Percentiles rank a stretch among this genome's conserved stretches.
Conservation (phyloP, 2,329 filamentous ascomycete genomes). For the Fusarium odoratissimum region DNA sequence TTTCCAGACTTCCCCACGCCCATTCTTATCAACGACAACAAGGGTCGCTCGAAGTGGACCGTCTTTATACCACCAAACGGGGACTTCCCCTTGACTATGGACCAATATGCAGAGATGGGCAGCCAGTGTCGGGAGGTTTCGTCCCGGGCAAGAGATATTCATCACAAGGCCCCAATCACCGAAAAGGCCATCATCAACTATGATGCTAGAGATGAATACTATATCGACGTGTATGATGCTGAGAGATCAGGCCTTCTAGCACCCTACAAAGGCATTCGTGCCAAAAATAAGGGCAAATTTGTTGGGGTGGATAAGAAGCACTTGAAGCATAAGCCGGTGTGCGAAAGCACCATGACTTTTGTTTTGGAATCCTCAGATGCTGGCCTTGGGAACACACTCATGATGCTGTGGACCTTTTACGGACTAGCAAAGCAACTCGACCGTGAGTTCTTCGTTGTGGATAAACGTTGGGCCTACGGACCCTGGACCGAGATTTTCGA, state of each 20-base stretch:
- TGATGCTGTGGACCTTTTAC: constrained; percentile 87
- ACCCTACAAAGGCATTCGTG: constrained; percentile 50
- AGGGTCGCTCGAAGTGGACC: constrained; percentile 79
- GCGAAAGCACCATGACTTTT: constrained; percentile 79
- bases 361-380: constrained; percentile 79
- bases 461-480: constrained; percentile 86
- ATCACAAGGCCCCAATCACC: constrained; percentile 51
- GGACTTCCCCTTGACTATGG: constrained; percentile 73
- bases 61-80: constrained; percentile 77
- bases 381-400: constrained; percentile 79
- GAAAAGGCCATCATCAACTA: constrained; percentile 63
- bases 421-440: constrained; percentile 80
- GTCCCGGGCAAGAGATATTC: constrained; percentile 63
- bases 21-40: constrained; percentile 73
- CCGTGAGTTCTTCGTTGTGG: constrained; percentile 85
- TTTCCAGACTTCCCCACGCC: constrained; percentile 80
- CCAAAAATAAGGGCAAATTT: constrained; percentile 57
- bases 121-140: constrained; percentile 74
- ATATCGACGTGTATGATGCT: constrained; percentile 80
- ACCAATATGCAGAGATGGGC: constrained; percentile 78
- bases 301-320: constrained; percentile 61
- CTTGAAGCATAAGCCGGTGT: constrained; percentile 65
- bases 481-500: constrained; percentile 79
- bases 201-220: constrained; percentile 73
- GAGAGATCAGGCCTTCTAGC: constrained; percentile 70